phyloP scores from a whole-genome alignment of 805 yeast species.

The Kodamaea kaohsiungensis region DNA sequence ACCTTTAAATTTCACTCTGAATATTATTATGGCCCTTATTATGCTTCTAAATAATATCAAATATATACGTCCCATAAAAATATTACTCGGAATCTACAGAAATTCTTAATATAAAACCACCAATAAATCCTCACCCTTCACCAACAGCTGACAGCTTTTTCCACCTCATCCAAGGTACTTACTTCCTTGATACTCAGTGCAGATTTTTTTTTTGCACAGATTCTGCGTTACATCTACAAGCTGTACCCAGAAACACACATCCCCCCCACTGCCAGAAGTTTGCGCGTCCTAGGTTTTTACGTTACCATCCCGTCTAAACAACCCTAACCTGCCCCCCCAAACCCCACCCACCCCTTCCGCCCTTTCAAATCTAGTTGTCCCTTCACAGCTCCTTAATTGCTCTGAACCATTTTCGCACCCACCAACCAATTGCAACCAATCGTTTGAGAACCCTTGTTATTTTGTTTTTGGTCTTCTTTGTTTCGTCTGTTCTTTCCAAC shows the following conservation, averaged over 20 bases:
- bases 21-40: background rate
- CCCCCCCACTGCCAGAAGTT: too few relatives aligned
- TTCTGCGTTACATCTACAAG: too few relatives aligned
- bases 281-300: too few relatives aligned
- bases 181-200: background rate
- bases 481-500: background rate
- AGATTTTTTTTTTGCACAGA: background rate
- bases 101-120: slow-evolving; percentile 1
- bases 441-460: background rate
- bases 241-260: too few relatives aligned
- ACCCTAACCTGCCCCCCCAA: background rate
- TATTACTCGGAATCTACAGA: background rate
- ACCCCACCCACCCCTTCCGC: background rate
- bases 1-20: background rate
- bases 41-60: slow-evolving; percentile 1
- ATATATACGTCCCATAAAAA: background rate
- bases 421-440: background rate
- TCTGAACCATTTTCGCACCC: background rate
- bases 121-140: background rate
- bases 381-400: background rate
- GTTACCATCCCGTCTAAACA: too few relatives aligned
- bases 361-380: background rate
- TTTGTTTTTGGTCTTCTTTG: too few relatives aligned
- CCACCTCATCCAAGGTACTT: background rate
- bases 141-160: background rate